Conservation (phyloP, 192 early-diverging fungal genomes). For the Haplosporangium gracile region DNA sequence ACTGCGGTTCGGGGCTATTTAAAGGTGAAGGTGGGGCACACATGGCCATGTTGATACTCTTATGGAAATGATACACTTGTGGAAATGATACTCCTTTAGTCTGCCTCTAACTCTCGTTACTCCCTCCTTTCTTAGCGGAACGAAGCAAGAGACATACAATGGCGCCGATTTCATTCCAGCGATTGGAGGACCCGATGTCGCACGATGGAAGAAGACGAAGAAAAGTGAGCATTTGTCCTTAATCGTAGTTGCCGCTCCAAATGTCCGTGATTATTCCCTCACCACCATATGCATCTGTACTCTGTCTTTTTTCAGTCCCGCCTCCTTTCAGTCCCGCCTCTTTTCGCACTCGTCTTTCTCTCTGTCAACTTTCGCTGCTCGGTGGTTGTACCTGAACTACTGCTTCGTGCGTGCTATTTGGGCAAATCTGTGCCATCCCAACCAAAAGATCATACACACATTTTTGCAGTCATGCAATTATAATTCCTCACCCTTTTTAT, state of each 20-base stretch:
- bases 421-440: not conserved
- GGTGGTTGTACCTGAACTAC: not conserved
- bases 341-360: no score
- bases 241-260: no score
- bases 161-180: not conserved
- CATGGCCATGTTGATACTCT: not conserved
- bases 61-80: no score
- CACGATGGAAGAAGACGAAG: no score
- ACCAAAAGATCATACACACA: not conserved
- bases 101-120: no score
- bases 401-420: not conserved
- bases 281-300: no score
- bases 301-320: no score
- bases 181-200: not conserved
- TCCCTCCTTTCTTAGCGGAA: not conserved
- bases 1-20: constrained; percentile 4
- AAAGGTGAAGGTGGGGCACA: not conserved
- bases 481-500: not conserved
- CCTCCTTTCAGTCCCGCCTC: no score
- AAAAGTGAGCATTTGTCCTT: no score
- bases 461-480: not conserved
- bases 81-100: not conserved
- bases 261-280: no score
- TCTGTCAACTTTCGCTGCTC: not conserved
- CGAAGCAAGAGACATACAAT: not conserved